Percentiles rank a stretch among this genome's conserved stretches.
Conservation (phyloP, 2,329 filamentous ascomycete genomes). For the Talaromyces sp. region DNA sequence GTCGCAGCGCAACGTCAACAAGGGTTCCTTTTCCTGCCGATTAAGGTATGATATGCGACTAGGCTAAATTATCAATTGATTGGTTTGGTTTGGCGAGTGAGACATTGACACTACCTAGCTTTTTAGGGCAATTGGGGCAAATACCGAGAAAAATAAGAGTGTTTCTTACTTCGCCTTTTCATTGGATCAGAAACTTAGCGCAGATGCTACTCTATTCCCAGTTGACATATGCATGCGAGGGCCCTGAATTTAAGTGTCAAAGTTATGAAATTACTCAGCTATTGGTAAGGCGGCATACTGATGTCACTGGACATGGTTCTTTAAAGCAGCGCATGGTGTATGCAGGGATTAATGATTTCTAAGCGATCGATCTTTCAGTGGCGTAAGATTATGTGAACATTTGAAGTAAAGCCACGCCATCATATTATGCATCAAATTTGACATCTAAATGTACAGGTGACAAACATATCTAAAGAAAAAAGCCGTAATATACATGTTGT, state of each 20-base stretch:
- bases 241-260: background rate
- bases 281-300: background rate
- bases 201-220: background rate
- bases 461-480: background rate
- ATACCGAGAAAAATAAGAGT: background rate
- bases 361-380: background rate
- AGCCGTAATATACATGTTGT: background rate
- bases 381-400: background rate
- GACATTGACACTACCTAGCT: background rate
- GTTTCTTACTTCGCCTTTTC: background rate
- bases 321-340: background rate
- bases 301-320: background rate
- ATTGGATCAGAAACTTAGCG: background rate
- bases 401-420: background rate
- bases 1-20: background rate
- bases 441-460: background rate
- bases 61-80: background rate
- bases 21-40: background rate
- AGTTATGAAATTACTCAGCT: background rate
- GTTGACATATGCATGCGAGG: too few species aligned
- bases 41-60: background rate
- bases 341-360: background rate
- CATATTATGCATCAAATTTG: background rate
- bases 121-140: too few species aligned
- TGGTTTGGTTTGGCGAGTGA: background rate